Base-by-base conservation (phyloP, 2,329 filamentous ascomycete genomes). In the Penicillium rolfsii region DNA sequence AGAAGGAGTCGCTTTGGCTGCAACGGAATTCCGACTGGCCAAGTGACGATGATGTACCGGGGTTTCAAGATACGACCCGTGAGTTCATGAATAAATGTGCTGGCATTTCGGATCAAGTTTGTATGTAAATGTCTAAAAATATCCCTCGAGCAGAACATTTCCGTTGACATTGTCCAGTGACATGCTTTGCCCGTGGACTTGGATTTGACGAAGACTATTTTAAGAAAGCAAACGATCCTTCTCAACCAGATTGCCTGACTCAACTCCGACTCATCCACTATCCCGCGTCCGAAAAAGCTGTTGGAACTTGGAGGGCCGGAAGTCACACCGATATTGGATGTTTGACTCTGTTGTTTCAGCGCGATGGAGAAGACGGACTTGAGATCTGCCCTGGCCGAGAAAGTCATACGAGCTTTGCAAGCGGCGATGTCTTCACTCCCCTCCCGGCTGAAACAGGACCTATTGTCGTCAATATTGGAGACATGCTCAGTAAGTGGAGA, bases 401-500 rank as follows among this genome's bases (percentile, higher is more conserved):
- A 41, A 41, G 38, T 6, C 38, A 41, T 41, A 19, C 38, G 2
- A 41, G 38, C 19, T 41, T 41, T 41, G 38, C 38, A 41, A 41
- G 38, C 28, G 58, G 61, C 26, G 63, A 65, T 45, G 26, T 52
- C 11, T 65, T 63, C 19, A 61, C 46, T 16, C 61, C 63, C 2
- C 53, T 65, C 24, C 61, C 63, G 1, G 63, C 63, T 24, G 26
- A 65, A 19, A 61, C 63, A 0, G 63, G 61, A 14, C 63, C 55
- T 9, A 65, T 65, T 48, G 55, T 65, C 9, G 63, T 65, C 22
- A 65, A 65, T 54, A 65, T 65, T 28, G 63, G 63, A 14, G 58
- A 65, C 41, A 65, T 65, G 63, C 53, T 65, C 4, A 65, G 63
- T 65, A 43, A 52, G 38, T 41, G 38, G 16, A 41, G 38, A 22